These are phyloP conservation scores for Hirsutella rhossiliensis DNA, from an alignment of 2,329 filamentous ascomycete species.

Conservation along the genomic window DNA sequence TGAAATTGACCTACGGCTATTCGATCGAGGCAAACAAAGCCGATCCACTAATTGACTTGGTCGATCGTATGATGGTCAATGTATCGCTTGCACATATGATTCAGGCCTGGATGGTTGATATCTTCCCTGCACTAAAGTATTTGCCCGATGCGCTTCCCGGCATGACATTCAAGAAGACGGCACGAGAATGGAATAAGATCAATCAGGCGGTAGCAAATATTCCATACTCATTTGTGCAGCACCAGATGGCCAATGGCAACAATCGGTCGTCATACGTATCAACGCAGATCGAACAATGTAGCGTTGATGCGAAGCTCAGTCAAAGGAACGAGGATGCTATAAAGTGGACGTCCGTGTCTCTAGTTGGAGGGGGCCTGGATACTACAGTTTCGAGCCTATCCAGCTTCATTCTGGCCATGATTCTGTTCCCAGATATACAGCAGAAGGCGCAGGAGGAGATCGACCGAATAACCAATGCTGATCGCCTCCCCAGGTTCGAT, in stretches of 20 bases:
- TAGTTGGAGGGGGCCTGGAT: constrained; percentile 6
- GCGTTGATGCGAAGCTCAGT: too few relatives aligned
- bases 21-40: neutral
- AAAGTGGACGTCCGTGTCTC: neutral
- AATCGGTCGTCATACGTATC: too few relatives aligned
- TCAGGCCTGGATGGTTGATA: neutral
- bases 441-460: constrained; percentile 26
- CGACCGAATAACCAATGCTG: constrained; percentile 26
- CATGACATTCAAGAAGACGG: neutral
- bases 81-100: neutral
- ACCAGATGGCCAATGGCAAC: neutral
- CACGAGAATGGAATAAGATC: neutral
- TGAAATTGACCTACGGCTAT: neutral
- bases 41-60: neutral
- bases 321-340: neutral
- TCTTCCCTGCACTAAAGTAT: neutral
- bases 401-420: constrained; percentile 33
- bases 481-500: constrained; percentile 27
- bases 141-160: neutral
- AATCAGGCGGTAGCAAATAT: neutral
- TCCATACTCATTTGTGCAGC: neutral
- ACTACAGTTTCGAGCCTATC: neutral
- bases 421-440: constrained; percentile 27
- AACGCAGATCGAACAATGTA: too few relatives aligned
- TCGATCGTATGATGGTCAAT: neutral